Conservation (phyloP, 2,329 filamentous ascomycete genomes). For the Penicillium occitanis region DNA sequence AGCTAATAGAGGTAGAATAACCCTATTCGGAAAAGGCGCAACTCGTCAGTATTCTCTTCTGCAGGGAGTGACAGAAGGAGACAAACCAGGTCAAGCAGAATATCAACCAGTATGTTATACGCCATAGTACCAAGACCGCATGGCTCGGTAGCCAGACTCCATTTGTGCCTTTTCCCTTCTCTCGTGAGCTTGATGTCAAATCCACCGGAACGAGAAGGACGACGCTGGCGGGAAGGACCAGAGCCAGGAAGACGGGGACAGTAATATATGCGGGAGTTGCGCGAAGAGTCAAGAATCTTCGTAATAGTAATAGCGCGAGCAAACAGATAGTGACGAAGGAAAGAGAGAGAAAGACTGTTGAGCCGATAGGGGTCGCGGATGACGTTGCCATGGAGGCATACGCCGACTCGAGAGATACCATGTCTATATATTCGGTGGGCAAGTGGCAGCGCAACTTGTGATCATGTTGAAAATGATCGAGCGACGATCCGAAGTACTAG, state of each 20-base stretch:
- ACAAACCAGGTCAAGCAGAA: constrained; percentile 88
- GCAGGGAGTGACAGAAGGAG: background rate
- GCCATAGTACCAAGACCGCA: constrained; percentile 82
- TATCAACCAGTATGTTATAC: constrained; percentile 95
- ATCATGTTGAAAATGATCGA: background rate
- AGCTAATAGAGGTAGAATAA: constrained; percentile 86
- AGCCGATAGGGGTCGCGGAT: constrained; percentile 62
- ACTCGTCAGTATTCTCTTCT: background rate
- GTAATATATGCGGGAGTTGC: constrained; percentile 86
- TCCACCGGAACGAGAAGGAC: constrained; percentile 93
- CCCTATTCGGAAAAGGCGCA: constrained; percentile 51
- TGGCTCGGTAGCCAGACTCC: constrained; percentile 85
- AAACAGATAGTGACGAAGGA: constrained; percentile 72
- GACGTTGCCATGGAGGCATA: constrained; percentile 20
- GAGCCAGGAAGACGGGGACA: constrained; percentile 91
- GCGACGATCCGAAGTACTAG: background rate
- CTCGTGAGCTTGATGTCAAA: constrained; percentile 76
- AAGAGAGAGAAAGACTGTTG: constrained; percentile 72
- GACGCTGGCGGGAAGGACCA: constrained; percentile 87
- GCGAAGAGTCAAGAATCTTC: constrained; percentile 86
- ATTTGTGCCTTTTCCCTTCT: constrained; percentile 66
- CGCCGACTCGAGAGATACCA: constrained; percentile 17
- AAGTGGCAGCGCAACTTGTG: background rate
- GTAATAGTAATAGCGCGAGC: constrained; percentile 77
- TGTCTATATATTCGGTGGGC: constrained; percentile 9